phyloP scores from a whole-genome alignment of 2,329 filamentous ascomycete genomes.

The Tolypocladium album region DNA sequence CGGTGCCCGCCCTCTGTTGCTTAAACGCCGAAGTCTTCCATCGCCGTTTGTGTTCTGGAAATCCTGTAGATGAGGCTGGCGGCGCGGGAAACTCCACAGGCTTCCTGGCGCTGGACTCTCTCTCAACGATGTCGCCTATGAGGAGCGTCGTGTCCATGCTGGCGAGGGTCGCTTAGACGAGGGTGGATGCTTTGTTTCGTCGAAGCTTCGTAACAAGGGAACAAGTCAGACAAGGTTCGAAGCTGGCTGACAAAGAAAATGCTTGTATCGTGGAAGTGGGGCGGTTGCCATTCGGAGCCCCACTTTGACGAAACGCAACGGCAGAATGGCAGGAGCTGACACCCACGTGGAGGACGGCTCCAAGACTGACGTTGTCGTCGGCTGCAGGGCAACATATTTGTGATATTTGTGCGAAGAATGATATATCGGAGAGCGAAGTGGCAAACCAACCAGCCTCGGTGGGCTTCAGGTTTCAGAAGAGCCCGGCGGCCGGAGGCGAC shows the following conservation, averaged over 20 bases:
- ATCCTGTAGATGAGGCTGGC: conserved; percentile 48
- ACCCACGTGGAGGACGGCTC: conserved; percentile 3
- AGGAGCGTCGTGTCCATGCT: conserved; percentile 38
- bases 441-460: not conserved
- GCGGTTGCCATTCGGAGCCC: not conserved
- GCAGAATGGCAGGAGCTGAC: conserved; percentile 1
- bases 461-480: not conserved
- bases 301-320: conserved; percentile 1
- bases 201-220: not conserved
- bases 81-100: conserved; percentile 48
- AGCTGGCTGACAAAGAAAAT: conserved; percentile 2
- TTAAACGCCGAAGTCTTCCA: conserved; percentile 68
- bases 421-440: not conserved
- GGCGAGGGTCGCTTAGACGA: not conserved
- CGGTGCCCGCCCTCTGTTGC: conserved; percentile 30
- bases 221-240: not conserved
- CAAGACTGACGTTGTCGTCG: not conserved
- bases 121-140: conserved; percentile 72
- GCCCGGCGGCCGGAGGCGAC: not conserved
- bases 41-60: conserved; percentile 81
- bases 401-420: not conserved
- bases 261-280: conserved; percentile 2
- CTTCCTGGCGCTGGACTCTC: conserved; percentile 46
- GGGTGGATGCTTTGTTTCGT: not conserved
- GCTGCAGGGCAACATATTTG: not conserved